Evolutionary conservation across 225 moss, liverwort and hornwort genomes (phyloP), one percentile per base, ranked within the genome.

Genomic region (Physcomitrium patens): DNA sequence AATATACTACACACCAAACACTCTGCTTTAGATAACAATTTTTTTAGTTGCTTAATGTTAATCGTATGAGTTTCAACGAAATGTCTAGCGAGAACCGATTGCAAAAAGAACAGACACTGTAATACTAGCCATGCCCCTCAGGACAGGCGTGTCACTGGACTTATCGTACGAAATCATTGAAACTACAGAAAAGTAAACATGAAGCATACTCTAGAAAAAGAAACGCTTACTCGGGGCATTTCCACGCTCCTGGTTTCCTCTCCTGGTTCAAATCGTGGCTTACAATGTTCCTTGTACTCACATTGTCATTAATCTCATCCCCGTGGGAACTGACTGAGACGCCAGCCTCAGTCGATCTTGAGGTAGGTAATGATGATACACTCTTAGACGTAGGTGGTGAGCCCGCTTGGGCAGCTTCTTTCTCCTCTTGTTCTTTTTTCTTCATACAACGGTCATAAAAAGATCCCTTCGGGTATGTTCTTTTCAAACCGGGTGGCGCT

Each of bases 381-480:
- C 26, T 57, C 61, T 24, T 57, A 0, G 43, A 10, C 44, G 65
- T 24, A 46, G 55, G 13, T 42, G 58, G 5, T 49, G 70, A 17
- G 0, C 46, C 53, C 23, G 18, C 18, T 24, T 12, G 63, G 3
- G 61, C 81, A 46, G 79, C 85, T 66, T 85, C 87, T 75, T 72
- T 68, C 61, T 85, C 80, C 65, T 66, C 78, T 24, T 60, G 78
- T 76, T 80, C 79, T 69, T 88, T 88, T 13, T 88, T 78, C 73
- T 85, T 85, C 80, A 82, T 85, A 71, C 80, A 80, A 12, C 82
- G 82, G 76, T 88, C 88, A 31, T 88, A 88, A 67, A 85, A 88
- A 5, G 88, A 88, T 15, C 88, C 88, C 56, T 78, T 80, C 2
- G 85, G 88, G 68, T 88, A 88, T n/a, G 82, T 81, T 31, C 88